Percentiles rank a stretch among this genome's conserved stretches.
Evolutionary conservation across 1,284 basidiomycete genomes (phyloP).

Genomic region (Pyrrhoderma lamaoense): DNA sequence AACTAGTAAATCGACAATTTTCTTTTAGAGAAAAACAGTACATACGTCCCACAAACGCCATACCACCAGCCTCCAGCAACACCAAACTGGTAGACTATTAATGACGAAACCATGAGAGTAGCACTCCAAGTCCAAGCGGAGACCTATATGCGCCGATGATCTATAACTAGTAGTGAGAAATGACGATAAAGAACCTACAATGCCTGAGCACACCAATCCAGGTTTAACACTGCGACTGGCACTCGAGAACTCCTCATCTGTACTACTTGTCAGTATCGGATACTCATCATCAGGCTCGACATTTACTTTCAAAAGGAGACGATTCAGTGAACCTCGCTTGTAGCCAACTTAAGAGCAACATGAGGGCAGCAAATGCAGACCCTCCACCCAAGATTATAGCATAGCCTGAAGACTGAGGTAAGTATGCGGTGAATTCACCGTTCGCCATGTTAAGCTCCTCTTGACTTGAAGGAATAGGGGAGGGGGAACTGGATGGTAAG

Average conservation of each 20-base stretch:
- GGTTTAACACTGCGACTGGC: conserved; percentile 34
- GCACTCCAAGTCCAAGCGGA: conserved; percentile 55
- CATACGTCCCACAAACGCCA: conserved; percentile 47
- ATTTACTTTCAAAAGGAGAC: conserved; percentile 17
- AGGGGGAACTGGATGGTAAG: no score
- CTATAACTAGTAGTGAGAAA: not conserved
- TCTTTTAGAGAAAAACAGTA: not conserved
- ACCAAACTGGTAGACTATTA: conserved; percentile 7
- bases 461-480: no score
- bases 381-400: conserved; percentile 17
- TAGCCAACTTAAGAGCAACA: conserved; percentile 15
- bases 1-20: not conserved
- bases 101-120: conserved; percentile 32
- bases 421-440: conserved; percentile 12
- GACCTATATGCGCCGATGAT: no score
- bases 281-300: not conserved
- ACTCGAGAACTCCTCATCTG: conserved; percentile 18
- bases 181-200: conserved; percentile 28
- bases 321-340: conserved; percentile 16
- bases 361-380: conserved; percentile 15
- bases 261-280: not conserved
- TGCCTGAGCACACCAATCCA: conserved; percentile 58
- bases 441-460: conserved; percentile 11
- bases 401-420: conserved; percentile 18
- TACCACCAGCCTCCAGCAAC: conserved; percentile 35